phyloP scores from a whole-genome alignment of 371 early-diverging fungal species.

The Mucor plumbeus region DNA sequence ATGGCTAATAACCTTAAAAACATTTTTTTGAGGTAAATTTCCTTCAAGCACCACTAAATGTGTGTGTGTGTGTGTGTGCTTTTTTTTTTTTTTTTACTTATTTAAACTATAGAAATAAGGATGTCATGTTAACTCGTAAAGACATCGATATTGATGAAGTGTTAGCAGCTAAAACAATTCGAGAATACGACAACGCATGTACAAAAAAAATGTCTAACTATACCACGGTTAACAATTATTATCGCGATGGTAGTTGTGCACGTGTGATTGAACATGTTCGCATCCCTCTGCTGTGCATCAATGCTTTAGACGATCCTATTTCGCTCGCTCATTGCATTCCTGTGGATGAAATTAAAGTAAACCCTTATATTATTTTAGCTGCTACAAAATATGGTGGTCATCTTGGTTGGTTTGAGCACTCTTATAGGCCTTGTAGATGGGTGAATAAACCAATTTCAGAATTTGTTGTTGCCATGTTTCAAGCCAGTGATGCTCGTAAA shows the following conservation, averaged over 20 bases:
- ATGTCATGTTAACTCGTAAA: constrained; percentile 57
- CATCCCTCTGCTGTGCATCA: constrained; percentile 83
- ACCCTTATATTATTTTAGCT: constrained; percentile 88
- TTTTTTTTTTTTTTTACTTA: too few species aligned
- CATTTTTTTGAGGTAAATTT: constrained; percentile 54
- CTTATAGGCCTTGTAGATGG: constrained; percentile 62
- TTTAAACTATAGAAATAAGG: constrained; percentile 49
- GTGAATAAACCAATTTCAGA: constrained; percentile 69
- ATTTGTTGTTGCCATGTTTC: constrained; percentile 71
- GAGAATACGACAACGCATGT: constrained; percentile 81
- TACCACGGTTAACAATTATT: constrained; percentile 84
- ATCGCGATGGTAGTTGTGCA: constrained; percentile 74
- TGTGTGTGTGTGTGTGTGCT: too few species aligned
- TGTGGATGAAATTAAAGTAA: constrained; percentile 69
- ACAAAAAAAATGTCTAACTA: constrained; percentile 77
- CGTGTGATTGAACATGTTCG: constrained; percentile 76
- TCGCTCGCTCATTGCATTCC: constrained; percentile 77
- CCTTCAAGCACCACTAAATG: neutral
- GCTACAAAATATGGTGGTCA: constrained; percentile 92
- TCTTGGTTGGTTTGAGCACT: constrained; percentile 90
- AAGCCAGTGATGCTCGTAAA: constrained; percentile 36
- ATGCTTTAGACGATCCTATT: constrained; percentile 94
- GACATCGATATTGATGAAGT: constrained; percentile 63
- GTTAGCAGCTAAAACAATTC: constrained; percentile 55
- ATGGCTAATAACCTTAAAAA: constrained; percentile 76